Base-by-base conservation (phyloP, 345 rosid genomes). In the Pelargonium nanum region DNA sequence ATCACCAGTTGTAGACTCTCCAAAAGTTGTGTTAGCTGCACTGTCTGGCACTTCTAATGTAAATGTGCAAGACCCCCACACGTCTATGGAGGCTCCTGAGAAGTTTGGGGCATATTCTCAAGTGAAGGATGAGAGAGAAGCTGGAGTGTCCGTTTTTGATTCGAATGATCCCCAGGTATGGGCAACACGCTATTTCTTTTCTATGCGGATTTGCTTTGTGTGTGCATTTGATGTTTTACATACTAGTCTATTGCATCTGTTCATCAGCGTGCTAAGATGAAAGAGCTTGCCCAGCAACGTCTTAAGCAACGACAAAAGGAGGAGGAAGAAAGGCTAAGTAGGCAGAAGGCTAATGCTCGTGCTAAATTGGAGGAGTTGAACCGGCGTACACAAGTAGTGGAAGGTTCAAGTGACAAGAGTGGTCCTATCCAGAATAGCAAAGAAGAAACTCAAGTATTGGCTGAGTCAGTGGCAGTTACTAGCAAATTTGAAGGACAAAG, bases 241-340 rank as follows among this genome's bases (percentile, higher is more conserved):
- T 15, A 24, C 22, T 67, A 23, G n/a, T 67, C 55, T 67, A 58
- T 74, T 61, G 56, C 51, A 57, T 64, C 71, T 57, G 63, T 44
- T 60, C 21, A 71, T 70, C 79, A 94, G 99, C 89, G 79, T 67
- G 83, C 80, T 67, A 83, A 70, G 69, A 81, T 84, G 91, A 81
- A 62, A 78, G 97, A 86, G 69, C 70, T 78, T 58, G 95, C 91
- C 58, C 74, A 72, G 76, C 88, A 85, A 72, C 85, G 87, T 66
- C 72, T 70, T 62, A 87, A 77, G 61, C 94, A 84, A 65, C 76
- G 84, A 53, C 85, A 82, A 65, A 74, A 81, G 67, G 97, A 87
- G 76, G 99, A 93, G 79, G 99, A 93, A 68, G 95, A 94, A 69
- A 78, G 96, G 65, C 74, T 66, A 40, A 94, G 85, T 76, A 92